These are phyloP conservation scores for Coemansia aciculifera DNA, from an alignment of 192 early-diverging fungal genomes.

Conservation along the genomic window DNA sequence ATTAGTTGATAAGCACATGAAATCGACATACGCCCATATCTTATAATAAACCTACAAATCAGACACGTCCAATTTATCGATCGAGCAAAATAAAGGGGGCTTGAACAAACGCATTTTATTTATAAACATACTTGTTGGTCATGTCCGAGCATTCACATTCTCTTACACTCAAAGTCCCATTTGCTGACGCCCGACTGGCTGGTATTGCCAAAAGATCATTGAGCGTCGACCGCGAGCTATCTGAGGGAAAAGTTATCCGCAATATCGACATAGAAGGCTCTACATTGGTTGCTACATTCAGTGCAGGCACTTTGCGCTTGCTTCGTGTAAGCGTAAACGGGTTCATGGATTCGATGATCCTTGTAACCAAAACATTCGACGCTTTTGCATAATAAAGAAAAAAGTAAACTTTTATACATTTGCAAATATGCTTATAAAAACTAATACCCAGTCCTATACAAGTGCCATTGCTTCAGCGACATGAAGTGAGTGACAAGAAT, in stretches of 20 bases:
- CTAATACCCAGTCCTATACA: conserved; percentile 17
- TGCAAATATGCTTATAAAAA: background rate
- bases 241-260: conserved; percentile 28
- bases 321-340: conserved; percentile 49
- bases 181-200: conserved; percentile 22
- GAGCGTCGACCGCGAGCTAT: conserved; percentile 37
- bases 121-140: background rate
- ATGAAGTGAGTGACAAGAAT: conserved; percentile 48
- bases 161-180: conserved; percentile 28
- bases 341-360: conserved; percentile 53
- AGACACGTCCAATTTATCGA: background rate
- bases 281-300: conserved; percentile 22
- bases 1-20: background rate
- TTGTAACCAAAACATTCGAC: conserved; percentile 42
- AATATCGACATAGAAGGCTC: background rate
- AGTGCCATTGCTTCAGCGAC: conserved; percentile 40
- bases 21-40: background rate
- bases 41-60: background rate
- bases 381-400: conserved; percentile 18
- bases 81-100: background rate
- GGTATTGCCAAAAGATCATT: conserved; percentile 33
- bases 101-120: background rate
- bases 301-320: conserved; percentile 27
- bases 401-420: background rate
- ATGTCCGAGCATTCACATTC: conserved; percentile 32